phyloP scores from a whole-genome alignment of 2,329 filamentous ascomycete genomes.

The Tetracladium maxilliforme region DNA sequence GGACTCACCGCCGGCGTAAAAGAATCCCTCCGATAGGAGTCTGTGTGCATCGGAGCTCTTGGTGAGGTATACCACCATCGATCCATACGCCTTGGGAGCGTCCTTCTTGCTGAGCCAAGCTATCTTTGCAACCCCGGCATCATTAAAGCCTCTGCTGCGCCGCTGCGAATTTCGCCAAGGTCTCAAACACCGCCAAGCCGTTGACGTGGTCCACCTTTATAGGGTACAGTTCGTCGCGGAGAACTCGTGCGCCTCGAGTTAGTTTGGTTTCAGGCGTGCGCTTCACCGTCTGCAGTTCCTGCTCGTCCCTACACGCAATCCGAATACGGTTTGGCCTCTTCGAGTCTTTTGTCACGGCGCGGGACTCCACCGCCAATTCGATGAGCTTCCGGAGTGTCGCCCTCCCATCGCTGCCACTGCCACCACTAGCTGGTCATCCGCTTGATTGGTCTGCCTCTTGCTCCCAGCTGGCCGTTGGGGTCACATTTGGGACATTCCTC shows the following conservation, averaged over 20 bases:
- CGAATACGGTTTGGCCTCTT: conserved; percentile 5
- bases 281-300: conserved; percentile 8
- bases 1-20: conserved; percentile 9
- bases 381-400: no score
- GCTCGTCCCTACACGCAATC: conserved; percentile 9
- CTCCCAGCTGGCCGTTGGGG: no score
- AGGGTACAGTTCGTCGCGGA: conserved; percentile 10
- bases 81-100: conserved; percentile 10
- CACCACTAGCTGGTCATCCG: no score
- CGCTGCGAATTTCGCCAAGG: conserved; percentile 5
- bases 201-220: conserved; percentile 11
- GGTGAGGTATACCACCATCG: conserved; percentile 11
- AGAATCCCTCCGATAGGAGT: conserved; percentile 9
- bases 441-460: no score
- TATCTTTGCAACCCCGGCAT: conserved; percentile 10
- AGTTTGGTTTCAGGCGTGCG: conserved; percentile 5
- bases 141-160: conserved; percentile 9
- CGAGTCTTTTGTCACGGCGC: conserved; percentile 5
- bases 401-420: no score
- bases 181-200: conserved; percentile 8
- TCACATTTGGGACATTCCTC: no score
- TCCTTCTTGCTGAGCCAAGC: conserved; percentile 10
- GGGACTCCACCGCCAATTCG: no score
- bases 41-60: conserved; percentile 7
- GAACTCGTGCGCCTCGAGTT: conserved; percentile 6